Base-by-base conservation (phyloP, 768 basidiomycete genomes). In the Steccherinum ochraceum region DNA sequence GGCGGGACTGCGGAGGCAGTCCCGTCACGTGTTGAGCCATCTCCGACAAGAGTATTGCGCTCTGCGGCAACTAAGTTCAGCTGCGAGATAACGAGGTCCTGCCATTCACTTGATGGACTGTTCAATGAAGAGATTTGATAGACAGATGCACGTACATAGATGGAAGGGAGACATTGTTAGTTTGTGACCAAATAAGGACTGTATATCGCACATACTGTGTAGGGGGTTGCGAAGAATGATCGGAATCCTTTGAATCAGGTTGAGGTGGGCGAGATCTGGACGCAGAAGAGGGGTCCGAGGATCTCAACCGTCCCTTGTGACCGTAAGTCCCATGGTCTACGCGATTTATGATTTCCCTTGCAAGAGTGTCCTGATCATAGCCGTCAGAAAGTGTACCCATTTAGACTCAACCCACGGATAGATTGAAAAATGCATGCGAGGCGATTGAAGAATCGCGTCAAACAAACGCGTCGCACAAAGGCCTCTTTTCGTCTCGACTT, bases 281-380 rank as follows among this genome's bases (percentile, higher is more conserved):
- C 26, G 48, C 35, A 4, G 57, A 49, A 12, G 57, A 50, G 18
- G 63, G 56, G 24, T 61, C 67, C n/a, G 66, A 66, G 30, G 71
- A 72, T 12, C 68, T 69, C 55, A 76, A 80, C 35, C 86, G 79
- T 25, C 86, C 86, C 60, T 79, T 82, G 59, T 80, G 77, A 25
- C 90, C 90, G 62, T 91, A 92, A 0, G 84, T 75, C 11, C 86
- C 85, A 56, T 78, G 76, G 64, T 91, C 86, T n/a, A 93, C 89
- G 24, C 89, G 84, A 48, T 74, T 76, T 50, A 90, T 78, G 53
- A 94, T 90, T 58, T 91, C 89, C 50, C 75, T 78, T 2, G 92
- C 89, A 2, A 93, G 73, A 0, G 84, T 70, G 58, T 93, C 90
- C 83, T 89, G 61, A 23, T 46, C 5, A n/a, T n/a, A 41, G 18